Percentiles rank a stretch among this genome's conserved stretches.
These are phyloP conservation scores for Caloboletus firmus DNA, from an alignment of 1,284 basidiomycete species.

Conservation along the genomic window DNA sequence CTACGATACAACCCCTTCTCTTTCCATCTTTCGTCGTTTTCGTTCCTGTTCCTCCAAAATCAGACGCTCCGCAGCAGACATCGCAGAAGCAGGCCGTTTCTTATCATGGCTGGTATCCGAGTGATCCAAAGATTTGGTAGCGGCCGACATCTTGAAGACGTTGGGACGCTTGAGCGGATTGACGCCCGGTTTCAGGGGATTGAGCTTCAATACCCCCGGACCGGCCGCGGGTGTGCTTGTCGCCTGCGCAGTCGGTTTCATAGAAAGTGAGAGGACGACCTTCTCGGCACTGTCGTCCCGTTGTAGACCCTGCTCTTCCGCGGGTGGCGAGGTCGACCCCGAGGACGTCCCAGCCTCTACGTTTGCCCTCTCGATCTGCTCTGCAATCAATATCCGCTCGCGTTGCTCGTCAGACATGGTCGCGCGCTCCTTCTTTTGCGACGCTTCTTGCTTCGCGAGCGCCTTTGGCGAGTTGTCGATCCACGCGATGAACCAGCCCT, in stretches of 20 bases:
- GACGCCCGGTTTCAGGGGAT: constrained; percentile 45
- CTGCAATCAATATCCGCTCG: constrained; percentile 84
- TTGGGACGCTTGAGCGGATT: constrained; percentile 71
- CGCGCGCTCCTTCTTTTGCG: constrained; percentile 88
- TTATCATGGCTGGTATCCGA: constrained; percentile 41
- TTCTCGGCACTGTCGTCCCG: constrained; percentile 73
- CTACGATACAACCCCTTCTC: constrained; percentile 41
- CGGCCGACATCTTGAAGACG: constrained; percentile 61
- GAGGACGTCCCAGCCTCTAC: constrained; percentile 43
- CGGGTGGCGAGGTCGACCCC: constrained; percentile 41
- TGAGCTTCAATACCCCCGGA: constrained; percentile 55
- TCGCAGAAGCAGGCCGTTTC: constrained; percentile 56
- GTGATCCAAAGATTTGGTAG: constrained; percentile 31
- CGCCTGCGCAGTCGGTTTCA: constrained; percentile 47
- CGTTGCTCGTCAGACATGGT: constrained; percentile 94
- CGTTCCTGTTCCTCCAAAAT: constrained; percentile 87
- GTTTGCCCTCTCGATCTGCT: constrained; percentile 90
- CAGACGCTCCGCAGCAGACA: constrained; percentile 82
- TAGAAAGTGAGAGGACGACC: constrained; percentile 66
- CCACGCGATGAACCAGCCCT: constrained; percentile 97
- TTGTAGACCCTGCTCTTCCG: constrained; percentile 63
- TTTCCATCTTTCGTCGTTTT: constrained; percentile 70
- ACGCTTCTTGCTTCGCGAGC: constrained; percentile 85
- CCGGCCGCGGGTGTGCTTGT: constrained; percentile 28
- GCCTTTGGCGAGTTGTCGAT: constrained; percentile 95